Percentiles rank a stretch among this genome's conserved stretches.
Conservation (phyloP, 345 rosid species). For the Populus ilicifolia region DNA sequence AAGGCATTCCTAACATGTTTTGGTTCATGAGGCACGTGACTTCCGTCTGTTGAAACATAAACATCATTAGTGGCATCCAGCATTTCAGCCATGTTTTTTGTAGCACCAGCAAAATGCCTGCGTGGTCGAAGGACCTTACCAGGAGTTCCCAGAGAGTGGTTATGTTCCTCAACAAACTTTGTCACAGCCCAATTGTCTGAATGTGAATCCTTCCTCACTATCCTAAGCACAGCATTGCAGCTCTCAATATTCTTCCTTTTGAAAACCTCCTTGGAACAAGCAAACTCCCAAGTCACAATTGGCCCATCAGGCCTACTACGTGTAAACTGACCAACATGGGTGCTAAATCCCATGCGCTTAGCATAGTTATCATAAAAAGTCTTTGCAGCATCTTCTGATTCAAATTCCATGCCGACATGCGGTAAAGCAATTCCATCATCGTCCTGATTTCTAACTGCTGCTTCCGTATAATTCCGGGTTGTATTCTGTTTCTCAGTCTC, state of each 20-base stretch:
- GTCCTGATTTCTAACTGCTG: constrained; percentile 21
- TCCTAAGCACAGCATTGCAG: constrained; percentile 60
- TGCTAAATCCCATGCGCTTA: constrained; percentile 42
- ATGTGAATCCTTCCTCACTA: constrained; percentile 46
- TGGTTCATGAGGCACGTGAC: constrained; percentile 32
- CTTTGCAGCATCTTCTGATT: constrained; percentile 53
- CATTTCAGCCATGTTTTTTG: constrained; percentile 34
- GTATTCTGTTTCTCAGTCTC: constrained; percentile 19
- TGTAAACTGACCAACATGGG: constrained; percentile 49
- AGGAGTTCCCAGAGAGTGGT: constrained; percentile 42
- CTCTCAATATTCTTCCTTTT: constrained; percentile 53
- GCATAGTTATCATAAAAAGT: constrained; percentile 49
- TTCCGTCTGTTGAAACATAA: constrained; percentile 37
- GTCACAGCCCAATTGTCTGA: constrained; percentile 45
- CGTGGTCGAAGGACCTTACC: constrained; percentile 52
- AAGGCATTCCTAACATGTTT: constrained; percentile 28
- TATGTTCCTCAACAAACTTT: constrained; percentile 61
- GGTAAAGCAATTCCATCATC: constrained; percentile 32
- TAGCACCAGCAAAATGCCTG: constrained; percentile 51
- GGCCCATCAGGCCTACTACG: constrained; percentile 62
- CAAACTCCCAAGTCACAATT: constrained; percentile 51
- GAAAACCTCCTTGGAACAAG: constrained; percentile 49
- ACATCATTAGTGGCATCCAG: constrained; percentile 34
- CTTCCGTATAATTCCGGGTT: constrained; percentile 23
- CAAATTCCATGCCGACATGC: constrained; percentile 52